Evolutionary conservation across 2,329 filamentous ascomycete species (phyloP).

Genomic region (Aureobasidium sp.): DNA sequence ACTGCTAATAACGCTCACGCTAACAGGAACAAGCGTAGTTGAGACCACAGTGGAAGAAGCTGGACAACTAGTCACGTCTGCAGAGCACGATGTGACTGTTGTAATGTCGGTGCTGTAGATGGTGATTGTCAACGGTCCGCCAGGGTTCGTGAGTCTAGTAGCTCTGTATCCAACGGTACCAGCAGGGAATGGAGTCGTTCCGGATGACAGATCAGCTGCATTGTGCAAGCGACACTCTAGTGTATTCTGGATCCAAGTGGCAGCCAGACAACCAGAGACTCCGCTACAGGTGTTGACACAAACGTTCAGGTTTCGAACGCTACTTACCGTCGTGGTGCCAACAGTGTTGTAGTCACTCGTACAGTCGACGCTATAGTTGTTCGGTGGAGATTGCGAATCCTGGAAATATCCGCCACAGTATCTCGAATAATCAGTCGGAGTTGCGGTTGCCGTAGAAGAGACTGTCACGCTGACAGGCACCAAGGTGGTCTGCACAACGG

Average conservation of each 20-base stretch:
- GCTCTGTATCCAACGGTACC: not conserved
- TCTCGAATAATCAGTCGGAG: not conserved
- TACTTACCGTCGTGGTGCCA: not conserved
- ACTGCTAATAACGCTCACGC: conserved; percentile 26
- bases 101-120: conserved; percentile 20
- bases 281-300: conserved; percentile 2
- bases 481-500: conserved; percentile 9
- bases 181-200: conserved; percentile 17
- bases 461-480: conserved; percentile 13
- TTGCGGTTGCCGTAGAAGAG: not conserved
- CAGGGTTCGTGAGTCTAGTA: conserved; percentile 8
- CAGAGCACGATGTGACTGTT: conserved; percentile 17
- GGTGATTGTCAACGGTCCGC: conserved; percentile 12
- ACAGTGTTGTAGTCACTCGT: not conserved
- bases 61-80: conserved; percentile 20
- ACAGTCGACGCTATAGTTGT: conserved; percentile 8
- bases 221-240: not conserved
- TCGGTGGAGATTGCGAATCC: not conserved
- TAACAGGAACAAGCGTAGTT: conserved; percentile 5
- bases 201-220: not conserved
- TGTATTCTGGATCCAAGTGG: not conserved
- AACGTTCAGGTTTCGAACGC: not conserved
- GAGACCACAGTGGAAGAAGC: conserved; percentile 16
- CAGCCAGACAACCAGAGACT: not conserved
- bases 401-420: not conserved